Base-by-base conservation (phyloP, 345 rosid species). In the Euphorbia pulcherrima region DNA sequence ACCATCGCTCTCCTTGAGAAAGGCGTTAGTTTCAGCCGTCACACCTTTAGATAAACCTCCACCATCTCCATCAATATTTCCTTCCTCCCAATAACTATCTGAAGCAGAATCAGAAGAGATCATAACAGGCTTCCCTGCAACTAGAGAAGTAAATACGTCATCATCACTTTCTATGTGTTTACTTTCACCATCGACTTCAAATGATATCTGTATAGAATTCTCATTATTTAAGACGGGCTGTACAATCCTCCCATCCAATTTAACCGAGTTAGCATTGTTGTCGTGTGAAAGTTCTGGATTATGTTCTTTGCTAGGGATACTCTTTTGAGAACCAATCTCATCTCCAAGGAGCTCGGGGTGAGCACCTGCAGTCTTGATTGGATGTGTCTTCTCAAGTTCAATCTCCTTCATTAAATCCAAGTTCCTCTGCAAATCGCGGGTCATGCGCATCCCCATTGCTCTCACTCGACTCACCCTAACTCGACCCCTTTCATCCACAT, bases 401-500 rank as follows among this genome's bases (percentile, higher is more conserved):
- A 85, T 75, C 84, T 90, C 94, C 77, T 82, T 90, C 91, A 93
- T 90, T 84, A 93, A 72, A 74, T 86, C 94, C 76, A 93, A 80
- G 83, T 93, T 93, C 83, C 98, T 85, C 74, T 89, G 96, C 72
- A 93, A 83, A 83, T 93, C 98, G 74, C 94, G 87, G 33, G 98
- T 93, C 97, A 93, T 90, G 56, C 84, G 87, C 75, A 93, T 82
- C 51, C 98, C 98, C 97, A 93, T 89, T 66, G 92, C 96, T 82
- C 87, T 84, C 68, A 83, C 78, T 76, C 82, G 86, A 80, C 87
- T 88, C 58, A 93, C 86, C 73, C 90, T 84, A 27, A 83, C 44
- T 60, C 68, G 87, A 4, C 98, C 98, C 73, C 86, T 88, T 65
- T 90, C 97, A 74, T 93, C 97, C 59, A 80, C 65, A 80, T 87